Evolutionary conservation across 2,329 filamentous ascomycete genomes (phyloP).

Genomic region (Leptosphaerulina australis): DNA sequence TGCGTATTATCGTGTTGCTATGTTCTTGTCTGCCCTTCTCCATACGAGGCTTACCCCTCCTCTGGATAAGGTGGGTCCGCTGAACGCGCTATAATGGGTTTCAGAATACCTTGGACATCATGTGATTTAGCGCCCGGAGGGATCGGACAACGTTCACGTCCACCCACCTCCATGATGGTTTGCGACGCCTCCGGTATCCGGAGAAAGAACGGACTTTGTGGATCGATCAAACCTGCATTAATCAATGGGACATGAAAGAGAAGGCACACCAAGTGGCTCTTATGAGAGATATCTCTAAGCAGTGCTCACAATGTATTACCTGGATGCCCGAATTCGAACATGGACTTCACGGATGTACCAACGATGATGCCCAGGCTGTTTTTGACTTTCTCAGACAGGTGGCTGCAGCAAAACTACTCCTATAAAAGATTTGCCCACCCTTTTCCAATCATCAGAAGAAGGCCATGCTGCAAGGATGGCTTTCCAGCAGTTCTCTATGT

Average conservation of each 20-base stretch:
- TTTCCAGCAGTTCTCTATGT: slow-evolving; percentile 22
- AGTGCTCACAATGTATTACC: slow-evolving; percentile 26
- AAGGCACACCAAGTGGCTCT: slow-evolving; percentile 31
- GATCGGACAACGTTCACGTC: no score
- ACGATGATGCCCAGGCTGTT: slow-evolving; percentile 13
- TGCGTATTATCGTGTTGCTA: no score
- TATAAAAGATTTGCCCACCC: slow-evolving; percentile 1
- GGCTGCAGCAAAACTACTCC: not conserved
- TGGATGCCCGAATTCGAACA: slow-evolving; percentile 32
- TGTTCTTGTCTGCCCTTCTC: no score
- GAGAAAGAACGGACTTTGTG: slow-evolving; percentile 20
- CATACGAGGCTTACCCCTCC: no score
- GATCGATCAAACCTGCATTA: slow-evolving; percentile 41
- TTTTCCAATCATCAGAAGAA: slow-evolving; percentile 9
- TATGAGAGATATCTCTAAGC: slow-evolving; percentile 38
- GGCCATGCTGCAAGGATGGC: slow-evolving; percentile 16
- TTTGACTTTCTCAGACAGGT: slow-evolving; percentile 23
- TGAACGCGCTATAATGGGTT: no score
- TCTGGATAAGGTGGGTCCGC: no score
- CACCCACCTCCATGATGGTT: slow-evolving; percentile 23
- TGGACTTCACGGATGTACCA: not conserved
- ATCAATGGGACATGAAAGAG: slow-evolving; percentile 33
- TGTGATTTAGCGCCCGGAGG: no score
- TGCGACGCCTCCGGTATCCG: slow-evolving; percentile 23
- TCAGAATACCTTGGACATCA: no score